Evolutionary conservation across 306 rosid species (phyloP).

Genomic region (Clitoria ternatea): DNA sequence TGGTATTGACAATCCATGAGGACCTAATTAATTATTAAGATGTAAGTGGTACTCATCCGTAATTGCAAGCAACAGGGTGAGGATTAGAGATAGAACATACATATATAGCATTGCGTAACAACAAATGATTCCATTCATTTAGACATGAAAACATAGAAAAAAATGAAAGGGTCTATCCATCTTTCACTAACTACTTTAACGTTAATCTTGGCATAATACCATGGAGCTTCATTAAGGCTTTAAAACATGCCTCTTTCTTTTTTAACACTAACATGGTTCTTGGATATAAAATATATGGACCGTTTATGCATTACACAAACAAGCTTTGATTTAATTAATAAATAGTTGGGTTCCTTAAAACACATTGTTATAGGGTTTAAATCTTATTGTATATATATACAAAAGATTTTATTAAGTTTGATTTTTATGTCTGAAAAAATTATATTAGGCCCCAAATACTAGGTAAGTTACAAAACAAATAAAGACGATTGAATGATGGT

Average conservation of each 20-base stretch:
- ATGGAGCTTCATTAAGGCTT: neutral
- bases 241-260: neutral
- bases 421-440: too few relatives aligned
- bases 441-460: too few relatives aligned
- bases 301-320: too few relatives aligned
- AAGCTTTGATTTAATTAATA: too few relatives aligned
- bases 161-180: neutral
- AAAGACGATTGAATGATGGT: neutral
- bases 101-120: neutral
- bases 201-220: neutral
- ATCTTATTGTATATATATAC: too few relatives aligned
- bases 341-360: too few relatives aligned
- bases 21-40: neutral
- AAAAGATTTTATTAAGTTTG: too few relatives aligned
- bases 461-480: conserved; percentile 14
- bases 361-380: too few relatives aligned
- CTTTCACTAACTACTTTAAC: neutral
- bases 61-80: conserved; percentile 16
- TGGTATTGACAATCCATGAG: neutral
- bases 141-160: neutral
- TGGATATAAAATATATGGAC: too few relatives aligned
- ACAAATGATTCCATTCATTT: neutral
- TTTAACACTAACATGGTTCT: too few relatives aligned
- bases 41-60: neutral
- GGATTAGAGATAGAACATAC: neutral